A percentile compares a stretch with the other conserved stretches of the same genome.
Conservation (phyloP, 139 green algal genomes). For the Chlamydomonas sphaeroides region DNA sequence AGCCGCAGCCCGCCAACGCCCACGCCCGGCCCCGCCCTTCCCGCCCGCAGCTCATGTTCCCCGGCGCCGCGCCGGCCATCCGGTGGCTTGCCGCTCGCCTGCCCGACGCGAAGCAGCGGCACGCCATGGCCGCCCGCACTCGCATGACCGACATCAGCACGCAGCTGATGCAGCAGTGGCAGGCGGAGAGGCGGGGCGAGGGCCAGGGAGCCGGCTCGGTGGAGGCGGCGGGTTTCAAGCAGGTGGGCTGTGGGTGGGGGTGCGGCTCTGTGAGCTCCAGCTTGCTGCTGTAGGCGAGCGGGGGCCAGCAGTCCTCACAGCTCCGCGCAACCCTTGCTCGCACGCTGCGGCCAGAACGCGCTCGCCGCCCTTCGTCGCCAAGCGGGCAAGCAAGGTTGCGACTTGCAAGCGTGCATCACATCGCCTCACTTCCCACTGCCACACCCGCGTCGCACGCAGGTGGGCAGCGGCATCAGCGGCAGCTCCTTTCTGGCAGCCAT, state of each 20-base stretch:
- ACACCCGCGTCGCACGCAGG: no score
- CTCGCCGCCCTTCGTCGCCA: no score
- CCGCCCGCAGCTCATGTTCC: constrained; percentile 2
- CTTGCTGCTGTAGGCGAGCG: no score
- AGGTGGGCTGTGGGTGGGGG: no score
- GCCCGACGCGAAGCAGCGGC: background rate
- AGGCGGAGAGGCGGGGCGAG: background rate
- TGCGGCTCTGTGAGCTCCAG: no score
- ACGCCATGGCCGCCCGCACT: background rate
- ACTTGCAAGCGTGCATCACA: no score
- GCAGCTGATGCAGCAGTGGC: background rate
- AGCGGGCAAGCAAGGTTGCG: no score
- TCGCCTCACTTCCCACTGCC: no score
- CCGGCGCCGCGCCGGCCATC: background rate
- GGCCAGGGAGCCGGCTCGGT: background rate
- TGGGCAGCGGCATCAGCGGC: constrained; percentile 4
- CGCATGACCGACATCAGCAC: background rate
- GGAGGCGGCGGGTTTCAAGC: background rate
- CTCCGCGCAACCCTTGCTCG: no score
- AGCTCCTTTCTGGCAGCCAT: background rate
- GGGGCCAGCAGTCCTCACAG: no score
- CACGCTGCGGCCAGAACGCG: no score
- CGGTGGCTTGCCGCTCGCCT: background rate
- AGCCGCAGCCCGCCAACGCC: background rate
- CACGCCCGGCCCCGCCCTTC: background rate